Conservation (phyloP, 202 grass and related monocot species). For the Thinopyrum obtusiflorum region DNA sequence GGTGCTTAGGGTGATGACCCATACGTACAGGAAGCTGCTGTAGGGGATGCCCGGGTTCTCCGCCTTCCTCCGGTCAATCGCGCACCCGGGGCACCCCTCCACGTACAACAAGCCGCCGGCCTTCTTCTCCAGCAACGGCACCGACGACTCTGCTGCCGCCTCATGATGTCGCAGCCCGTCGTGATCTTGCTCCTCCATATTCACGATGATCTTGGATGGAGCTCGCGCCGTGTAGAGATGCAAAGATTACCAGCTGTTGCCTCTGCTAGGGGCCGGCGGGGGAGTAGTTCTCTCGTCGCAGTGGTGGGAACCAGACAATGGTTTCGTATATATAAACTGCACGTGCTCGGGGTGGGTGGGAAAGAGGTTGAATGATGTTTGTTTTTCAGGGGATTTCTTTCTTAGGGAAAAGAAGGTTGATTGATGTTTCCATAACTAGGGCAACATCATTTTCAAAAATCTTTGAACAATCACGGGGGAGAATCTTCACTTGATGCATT, state of each 20-base stretch:
- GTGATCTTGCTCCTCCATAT: not conserved
- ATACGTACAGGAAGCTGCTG: slow-evolving; percentile 32
- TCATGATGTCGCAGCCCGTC: not conserved
- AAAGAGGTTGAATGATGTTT: too few relatives aligned
- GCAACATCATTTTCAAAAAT: too few relatives aligned
- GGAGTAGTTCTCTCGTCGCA: too few relatives aligned
- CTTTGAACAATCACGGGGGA: not conserved
- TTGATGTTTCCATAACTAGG: too few relatives aligned
- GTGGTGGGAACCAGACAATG: too few relatives aligned
- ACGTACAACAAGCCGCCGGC: not conserved
- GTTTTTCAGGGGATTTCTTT: too few relatives aligned
- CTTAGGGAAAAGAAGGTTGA: too few relatives aligned
- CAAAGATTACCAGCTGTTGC: too few relatives aligned
- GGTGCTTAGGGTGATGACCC: slow-evolving; percentile 50
- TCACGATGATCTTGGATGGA: not conserved
- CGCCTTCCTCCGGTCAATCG: slow-evolving; percentile 43
- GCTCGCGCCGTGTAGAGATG: too few relatives aligned
- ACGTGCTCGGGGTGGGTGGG: too few relatives aligned
- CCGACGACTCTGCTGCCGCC: not conserved
- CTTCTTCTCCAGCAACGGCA: slow-evolving; percentile 36
- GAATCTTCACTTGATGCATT: not conserved
- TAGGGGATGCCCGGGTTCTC: slow-evolving; percentile 35
- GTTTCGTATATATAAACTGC: too few relatives aligned
- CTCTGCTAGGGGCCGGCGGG: too few relatives aligned
- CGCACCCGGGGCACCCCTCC: slow-evolving; percentile 48